These are phyloP conservation scores for Phytophthora niederhauseri DNA, from an alignment of 352 stramenopile species.

Conservation along the genomic window DNA sequence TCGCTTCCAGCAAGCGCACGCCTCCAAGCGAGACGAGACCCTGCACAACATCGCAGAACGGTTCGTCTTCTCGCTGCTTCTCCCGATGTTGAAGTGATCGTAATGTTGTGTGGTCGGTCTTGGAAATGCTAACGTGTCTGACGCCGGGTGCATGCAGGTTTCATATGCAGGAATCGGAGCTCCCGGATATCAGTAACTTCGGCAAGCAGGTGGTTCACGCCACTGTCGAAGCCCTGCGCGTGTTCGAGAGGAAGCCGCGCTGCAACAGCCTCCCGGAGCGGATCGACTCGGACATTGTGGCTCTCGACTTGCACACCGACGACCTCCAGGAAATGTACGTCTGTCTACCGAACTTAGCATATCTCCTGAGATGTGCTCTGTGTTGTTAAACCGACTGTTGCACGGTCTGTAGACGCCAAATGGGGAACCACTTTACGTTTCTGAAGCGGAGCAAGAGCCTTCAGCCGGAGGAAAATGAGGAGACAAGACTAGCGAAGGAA, in stretches of 20 bases:
- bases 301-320: constrained; percentile 20
- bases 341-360: background rate
- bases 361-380: constrained; percentile 5
- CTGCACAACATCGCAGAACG: constrained; percentile 17
- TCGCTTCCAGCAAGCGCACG: background rate
- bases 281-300: constrained; percentile 19
- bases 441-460: constrained; percentile 24
- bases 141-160: constrained; percentile 32
- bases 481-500: constrained; percentile 32
- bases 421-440: constrained; percentile 13
- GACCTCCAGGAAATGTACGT: constrained; percentile 18
- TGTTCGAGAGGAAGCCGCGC: constrained; percentile 50
- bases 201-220: constrained; percentile 44
- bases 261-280: constrained; percentile 48
- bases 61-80: constrained; percentile 2
- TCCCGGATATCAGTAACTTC: constrained; percentile 63
- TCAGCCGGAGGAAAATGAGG: constrained; percentile 12
- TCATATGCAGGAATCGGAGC: constrained; percentile 53
- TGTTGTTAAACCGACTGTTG: constrained; percentile 4
- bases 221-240: constrained; percentile 44
- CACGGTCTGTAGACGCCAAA: constrained; percentile 10
- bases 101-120: background rate
- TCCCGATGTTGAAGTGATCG: background rate
- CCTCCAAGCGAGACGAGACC: constrained; percentile 9
- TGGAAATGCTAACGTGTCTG: background rate